Conservation (phyloP, 768 basidiomycete genomes). For the Lyophyllum shimeji region DNA sequence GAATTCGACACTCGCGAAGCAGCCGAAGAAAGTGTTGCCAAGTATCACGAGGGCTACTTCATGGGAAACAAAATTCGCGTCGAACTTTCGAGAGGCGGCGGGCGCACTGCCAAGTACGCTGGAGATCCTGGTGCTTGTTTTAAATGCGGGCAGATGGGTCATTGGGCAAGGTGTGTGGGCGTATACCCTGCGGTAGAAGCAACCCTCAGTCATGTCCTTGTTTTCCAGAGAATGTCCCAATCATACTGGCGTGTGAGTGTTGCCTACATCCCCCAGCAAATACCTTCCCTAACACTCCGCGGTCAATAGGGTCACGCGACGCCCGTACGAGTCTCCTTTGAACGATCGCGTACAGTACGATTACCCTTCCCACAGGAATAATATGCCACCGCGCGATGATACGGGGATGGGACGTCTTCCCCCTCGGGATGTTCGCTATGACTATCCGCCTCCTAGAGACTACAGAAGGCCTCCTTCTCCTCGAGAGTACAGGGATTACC, state of each 20-base stretch:
- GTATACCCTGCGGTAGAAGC: not conserved
- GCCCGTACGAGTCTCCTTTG: conserved; percentile 49
- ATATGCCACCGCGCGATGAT: conserved; percentile 56
- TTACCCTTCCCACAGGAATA: conserved; percentile 41
- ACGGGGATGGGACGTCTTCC: conserved; percentile 42
- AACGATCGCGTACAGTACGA: conserved; percentile 65
- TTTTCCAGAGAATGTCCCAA: conserved; percentile 70
- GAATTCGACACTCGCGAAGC: conserved; percentile 83
- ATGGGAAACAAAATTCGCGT: conserved; percentile 94
- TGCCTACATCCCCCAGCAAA: not conserved
- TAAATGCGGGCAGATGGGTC: conserved; percentile 81
- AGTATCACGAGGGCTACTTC: conserved; percentile 87
- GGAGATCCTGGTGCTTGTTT: conserved; percentile 90
- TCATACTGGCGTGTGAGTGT: conserved; percentile 50
- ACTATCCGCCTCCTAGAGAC: conserved; percentile 63
- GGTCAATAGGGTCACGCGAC: conserved; percentile 34
- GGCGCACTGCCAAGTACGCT: conserved; percentile 75
- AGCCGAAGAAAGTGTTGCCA: conserved; percentile 83
- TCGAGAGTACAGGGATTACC: conserved; percentile 69
- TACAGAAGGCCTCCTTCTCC: conserved; percentile 62
- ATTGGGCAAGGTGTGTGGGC: conserved; percentile 78
- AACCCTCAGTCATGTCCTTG: not conserved
- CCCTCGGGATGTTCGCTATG: conserved; percentile 61
- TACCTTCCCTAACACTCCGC: not conserved
- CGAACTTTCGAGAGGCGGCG: conserved; percentile 82